phyloP scores from a whole-genome alignment of 148 eudicot species.

The Fagopyrum tataricum region DNA sequence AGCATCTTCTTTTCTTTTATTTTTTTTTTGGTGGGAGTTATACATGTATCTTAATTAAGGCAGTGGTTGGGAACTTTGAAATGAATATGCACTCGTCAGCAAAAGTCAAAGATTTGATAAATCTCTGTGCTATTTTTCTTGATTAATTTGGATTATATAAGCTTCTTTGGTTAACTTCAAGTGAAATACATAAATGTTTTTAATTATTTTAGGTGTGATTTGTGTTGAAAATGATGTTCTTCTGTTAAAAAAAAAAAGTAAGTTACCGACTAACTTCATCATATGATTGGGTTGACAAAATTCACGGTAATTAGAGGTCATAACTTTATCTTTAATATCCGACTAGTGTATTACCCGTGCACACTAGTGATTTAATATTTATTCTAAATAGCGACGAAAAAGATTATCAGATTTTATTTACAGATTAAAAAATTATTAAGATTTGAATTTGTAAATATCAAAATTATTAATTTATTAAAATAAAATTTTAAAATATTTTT shows the following conservation, averaged over 20 bases:
- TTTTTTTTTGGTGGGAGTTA: too few relatives aligned
- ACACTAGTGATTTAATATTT: too few relatives aligned
- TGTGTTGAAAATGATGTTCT: not conserved
- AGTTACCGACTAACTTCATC: not conserved
- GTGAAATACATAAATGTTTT: not conserved
- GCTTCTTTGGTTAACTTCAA: not conserved
- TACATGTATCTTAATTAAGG: not conserved
- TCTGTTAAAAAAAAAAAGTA: not conserved
- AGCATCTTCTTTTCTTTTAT: too few relatives aligned
- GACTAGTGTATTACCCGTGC: too few relatives aligned
- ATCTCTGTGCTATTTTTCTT: not conserved
- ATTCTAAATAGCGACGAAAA: too few relatives aligned
- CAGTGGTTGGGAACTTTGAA: not conserved
- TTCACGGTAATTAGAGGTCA: not conserved
- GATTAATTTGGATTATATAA: not conserved
- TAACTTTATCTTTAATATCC: too few relatives aligned
- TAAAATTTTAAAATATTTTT: too few relatives aligned
- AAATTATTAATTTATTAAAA: too few relatives aligned
- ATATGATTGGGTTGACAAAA: not conserved
- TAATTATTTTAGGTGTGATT: not conserved
- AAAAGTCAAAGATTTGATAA: slow-evolving; percentile 1
- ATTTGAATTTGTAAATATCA: too few relatives aligned
- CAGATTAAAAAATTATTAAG: too few relatives aligned
- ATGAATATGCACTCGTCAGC: not conserved
- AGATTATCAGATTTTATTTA: too few relatives aligned